These are phyloP conservation scores for Boletus vermiculosoides DNA, from an alignment of 768 basidiomycete species.

Conservation along the genomic window DNA sequence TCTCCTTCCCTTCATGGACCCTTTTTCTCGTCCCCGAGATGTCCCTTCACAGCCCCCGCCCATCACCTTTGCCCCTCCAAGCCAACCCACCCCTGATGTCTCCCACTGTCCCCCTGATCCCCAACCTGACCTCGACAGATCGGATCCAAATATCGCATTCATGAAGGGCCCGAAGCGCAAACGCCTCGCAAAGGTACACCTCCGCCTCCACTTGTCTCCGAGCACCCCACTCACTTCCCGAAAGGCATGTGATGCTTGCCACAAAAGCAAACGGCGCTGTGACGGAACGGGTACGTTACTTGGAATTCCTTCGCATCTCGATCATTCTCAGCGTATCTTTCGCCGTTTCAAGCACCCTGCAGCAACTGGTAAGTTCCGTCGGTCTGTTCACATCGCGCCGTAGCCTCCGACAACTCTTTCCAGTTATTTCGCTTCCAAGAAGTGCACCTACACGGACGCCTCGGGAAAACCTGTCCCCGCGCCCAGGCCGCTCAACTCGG, in stretches of 20 bases:
- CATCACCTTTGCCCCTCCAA: constrained; percentile 26
- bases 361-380: constrained; percentile 64
- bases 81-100: constrained; percentile 20
- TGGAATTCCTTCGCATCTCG: constrained; percentile 1
- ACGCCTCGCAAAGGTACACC: constrained; percentile 48
- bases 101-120: constrained; percentile 22
- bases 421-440: constrained; percentile 80
- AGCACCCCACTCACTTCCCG: constrained; percentile 7
- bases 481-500: constrained; percentile 51
- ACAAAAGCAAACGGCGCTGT: constrained; percentile 81
- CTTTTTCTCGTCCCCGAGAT: constrained; percentile 29
- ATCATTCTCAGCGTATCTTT: constrained; percentile 2
- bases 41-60: constrained; percentile 14
- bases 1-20: constrained; percentile 35
- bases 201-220: not conserved
- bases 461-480: constrained; percentile 80
- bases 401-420: constrained; percentile 6
- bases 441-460: constrained; percentile 78
- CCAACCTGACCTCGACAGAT: constrained; percentile 26
- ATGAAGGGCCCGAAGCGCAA: constrained; percentile 55
- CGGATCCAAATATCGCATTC: constrained; percentile 39
- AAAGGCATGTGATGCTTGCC: constrained; percentile 78
- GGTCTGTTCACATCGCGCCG: not conserved
- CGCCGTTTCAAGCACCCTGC: constrained; percentile 57
- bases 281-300: constrained; percentile 67